Evolutionary conservation across 176 grass and related monocot genomes (phyloP).

Genomic region (Tuctoria greenei): DNA sequence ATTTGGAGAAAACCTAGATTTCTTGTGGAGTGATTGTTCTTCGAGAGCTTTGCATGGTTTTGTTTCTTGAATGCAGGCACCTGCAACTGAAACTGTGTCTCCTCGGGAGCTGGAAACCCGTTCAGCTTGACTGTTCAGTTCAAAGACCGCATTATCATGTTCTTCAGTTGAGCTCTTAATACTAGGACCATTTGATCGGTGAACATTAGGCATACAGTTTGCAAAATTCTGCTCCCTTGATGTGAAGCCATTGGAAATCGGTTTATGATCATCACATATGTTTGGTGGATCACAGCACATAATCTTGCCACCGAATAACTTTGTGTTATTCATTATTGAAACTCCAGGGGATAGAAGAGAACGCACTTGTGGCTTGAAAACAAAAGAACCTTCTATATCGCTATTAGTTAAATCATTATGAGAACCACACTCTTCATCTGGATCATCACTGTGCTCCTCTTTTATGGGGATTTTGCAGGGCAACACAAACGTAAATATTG

Average conservation of each 20-base stretch:
- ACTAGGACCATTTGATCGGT: slow-evolving; percentile 28
- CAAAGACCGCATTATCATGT: slow-evolving; percentile 35
- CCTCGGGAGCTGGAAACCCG: slow-evolving; percentile 47
- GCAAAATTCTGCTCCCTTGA: slow-evolving; percentile 28
- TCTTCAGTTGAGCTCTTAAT: slow-evolving; percentile 40
- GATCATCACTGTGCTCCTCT: slow-evolving; percentile 63
- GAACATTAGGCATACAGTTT: slow-evolving; percentile 26
- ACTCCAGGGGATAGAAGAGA: slow-evolving; percentile 38
- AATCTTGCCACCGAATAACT: slow-evolving; percentile 43
- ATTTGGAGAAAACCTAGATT: slow-evolving; percentile 45
- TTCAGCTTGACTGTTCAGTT: slow-evolving; percentile 47
- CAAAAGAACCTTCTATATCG: slow-evolving; percentile 67
- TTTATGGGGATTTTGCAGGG: slow-evolving; percentile 79
- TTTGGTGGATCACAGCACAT: slow-evolving; percentile 32
- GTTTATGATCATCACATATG: slow-evolving; percentile 39
- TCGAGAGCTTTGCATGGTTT: slow-evolving; percentile 30
- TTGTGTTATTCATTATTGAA: slow-evolving; percentile 37
- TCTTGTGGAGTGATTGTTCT: slow-evolving; percentile 42
- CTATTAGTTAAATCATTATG: slow-evolving; percentile 34
- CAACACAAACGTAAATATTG: slow-evolving; percentile 76
- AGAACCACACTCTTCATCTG: slow-evolving; percentile 51
- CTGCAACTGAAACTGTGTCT: slow-evolving; percentile 38
- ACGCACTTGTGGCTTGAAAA: slow-evolving; percentile 69
- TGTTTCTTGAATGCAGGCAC: slow-evolving; percentile 32
- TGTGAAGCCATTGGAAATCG: slow-evolving; percentile 35